A percentile compares a stretch with the other conserved stretches of the same genome.
These are phyloP conservation scores for Toxoplasma gondii DNA, from an alignment of 169 alveolate genomes.

Conservation along the genomic window DNA sequence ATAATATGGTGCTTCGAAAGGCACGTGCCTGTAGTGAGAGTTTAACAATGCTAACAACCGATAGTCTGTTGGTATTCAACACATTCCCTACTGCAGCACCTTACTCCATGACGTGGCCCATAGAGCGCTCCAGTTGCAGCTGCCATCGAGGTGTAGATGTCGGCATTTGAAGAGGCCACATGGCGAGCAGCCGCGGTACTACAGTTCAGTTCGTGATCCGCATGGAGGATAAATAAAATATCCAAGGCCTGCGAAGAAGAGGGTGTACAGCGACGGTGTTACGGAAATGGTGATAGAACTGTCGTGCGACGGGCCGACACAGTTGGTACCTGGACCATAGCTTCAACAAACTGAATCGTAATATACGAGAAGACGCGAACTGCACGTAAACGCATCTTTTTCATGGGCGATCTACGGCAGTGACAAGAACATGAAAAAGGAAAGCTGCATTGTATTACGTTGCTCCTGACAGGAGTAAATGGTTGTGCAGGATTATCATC, in stretches of 20 bases:
- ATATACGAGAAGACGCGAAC: too few species aligned
- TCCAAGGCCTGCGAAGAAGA: slow-evolving; percentile 81
- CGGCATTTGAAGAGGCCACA: slow-evolving; percentile 82
- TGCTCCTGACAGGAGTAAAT: too few species aligned
- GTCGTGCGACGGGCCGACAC: too few species aligned
- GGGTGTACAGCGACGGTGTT: neutral
- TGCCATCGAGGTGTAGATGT: slow-evolving; percentile 85
- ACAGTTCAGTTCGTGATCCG: slow-evolving; percentile 89
- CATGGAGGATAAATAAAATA: slow-evolving; percentile 84
- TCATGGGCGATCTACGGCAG: neutral
- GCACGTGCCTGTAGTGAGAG: neutral
- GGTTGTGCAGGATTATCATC: neutral
- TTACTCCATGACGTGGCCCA: slow-evolving; percentile 70
- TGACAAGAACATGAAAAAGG: too few species aligned
- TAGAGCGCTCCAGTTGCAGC: slow-evolving; percentile 83
- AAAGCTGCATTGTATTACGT: too few species aligned
- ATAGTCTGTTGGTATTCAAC: too few species aligned
- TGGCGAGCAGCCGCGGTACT: slow-evolving; percentile 89
- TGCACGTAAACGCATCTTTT: neutral
- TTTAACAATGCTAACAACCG: neutral
- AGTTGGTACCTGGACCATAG: too few species aligned
- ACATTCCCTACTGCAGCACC: neutral
- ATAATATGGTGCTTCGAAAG: neutral
- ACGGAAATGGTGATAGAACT: neutral
- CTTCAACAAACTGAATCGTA: too few species aligned